Percentiles rank a stretch among this genome's conserved stretches.
phyloP scores from a whole-genome alignment of 345 rosid species.

The Gossypium rotundifolium region DNA sequence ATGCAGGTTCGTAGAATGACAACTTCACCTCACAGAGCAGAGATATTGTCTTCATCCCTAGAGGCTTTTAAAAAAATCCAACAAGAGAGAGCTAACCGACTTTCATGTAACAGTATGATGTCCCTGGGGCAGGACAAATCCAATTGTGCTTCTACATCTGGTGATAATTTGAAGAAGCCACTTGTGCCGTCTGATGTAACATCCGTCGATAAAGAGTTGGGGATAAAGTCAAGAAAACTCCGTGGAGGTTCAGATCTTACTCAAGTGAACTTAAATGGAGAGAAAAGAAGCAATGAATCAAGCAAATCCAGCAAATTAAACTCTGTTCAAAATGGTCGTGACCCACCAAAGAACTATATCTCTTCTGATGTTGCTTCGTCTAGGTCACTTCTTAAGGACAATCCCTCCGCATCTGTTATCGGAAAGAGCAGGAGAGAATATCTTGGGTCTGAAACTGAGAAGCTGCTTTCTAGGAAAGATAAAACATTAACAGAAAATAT shows the following conservation, averaged over 20 bases:
- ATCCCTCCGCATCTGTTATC: slow-evolving; percentile 23
- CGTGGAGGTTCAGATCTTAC: slow-evolving; percentile 23
- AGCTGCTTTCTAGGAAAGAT: slow-evolving; percentile 38
- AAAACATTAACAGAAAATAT: slow-evolving; percentile 25
- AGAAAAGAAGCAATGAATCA: slow-evolving; percentile 28
- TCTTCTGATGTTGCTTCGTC: slow-evolving; percentile 24
- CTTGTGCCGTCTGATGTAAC: slow-evolving; percentile 21
- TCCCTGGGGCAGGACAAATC: slow-evolving; percentile 26
- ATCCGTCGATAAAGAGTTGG: slow-evolving; percentile 20
- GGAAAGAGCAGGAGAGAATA: slow-evolving; percentile 48
- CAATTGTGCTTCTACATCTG: slow-evolving; percentile 17
- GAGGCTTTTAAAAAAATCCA: slow-evolving; percentile 75
- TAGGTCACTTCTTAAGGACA: slow-evolving; percentile 32
- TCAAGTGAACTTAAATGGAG: slow-evolving; percentile 22
- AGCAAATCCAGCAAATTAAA: slow-evolving; percentile 33
- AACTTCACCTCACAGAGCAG: slow-evolving; percentile 68
- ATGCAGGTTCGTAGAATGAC: slow-evolving; percentile 75
- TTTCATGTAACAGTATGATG: slow-evolving; percentile 18
- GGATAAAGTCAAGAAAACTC: slow-evolving; percentile 25
- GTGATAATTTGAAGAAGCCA: slow-evolving; percentile 20
- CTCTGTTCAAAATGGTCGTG: slow-evolving; percentile 23
- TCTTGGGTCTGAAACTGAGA: slow-evolving; percentile 35
- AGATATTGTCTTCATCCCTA: slow-evolving; percentile 62
- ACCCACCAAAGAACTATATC: slow-evolving; percentile 22
- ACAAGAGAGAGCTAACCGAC: slow-evolving; percentile 45